Conservation (phyloP, 2,329 filamentous ascomycete genomes). For the Calonectria fujianensis region DNA sequence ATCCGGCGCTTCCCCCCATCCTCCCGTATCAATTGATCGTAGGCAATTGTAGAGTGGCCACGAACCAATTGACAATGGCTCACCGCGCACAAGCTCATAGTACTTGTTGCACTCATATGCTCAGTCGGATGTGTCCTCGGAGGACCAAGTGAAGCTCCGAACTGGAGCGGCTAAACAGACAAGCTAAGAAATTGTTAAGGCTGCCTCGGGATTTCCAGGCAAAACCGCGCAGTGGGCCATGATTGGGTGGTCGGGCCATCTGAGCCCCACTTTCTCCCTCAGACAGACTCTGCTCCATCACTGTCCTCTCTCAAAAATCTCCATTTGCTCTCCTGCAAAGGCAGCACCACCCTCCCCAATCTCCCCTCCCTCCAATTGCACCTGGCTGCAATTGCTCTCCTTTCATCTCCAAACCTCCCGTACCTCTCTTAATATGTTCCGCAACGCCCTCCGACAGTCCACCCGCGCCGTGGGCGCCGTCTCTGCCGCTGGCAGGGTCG, state of each 20-base stretch:
- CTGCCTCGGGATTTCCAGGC: constrained; percentile 63
- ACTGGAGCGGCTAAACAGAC: constrained; percentile 48
- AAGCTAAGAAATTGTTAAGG: constrained; percentile 62
- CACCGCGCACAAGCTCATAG: not conserved
- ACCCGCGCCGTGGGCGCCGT: constrained; percentile 95
- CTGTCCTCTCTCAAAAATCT: constrained; percentile 66
- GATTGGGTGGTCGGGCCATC: constrained; percentile 60
- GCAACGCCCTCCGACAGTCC: constrained; percentile 98
- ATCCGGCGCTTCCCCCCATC: constrained; percentile 32
- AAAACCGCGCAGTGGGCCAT: constrained; percentile 60
- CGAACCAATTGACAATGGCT: constrained; percentile 34
- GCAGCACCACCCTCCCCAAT: constrained; percentile 71
- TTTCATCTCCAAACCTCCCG: constrained; percentile 70
- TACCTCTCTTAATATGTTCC: constrained; percentile 86
- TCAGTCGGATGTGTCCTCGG: constrained; percentile 47
- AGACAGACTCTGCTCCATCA: constrained; percentile 65
- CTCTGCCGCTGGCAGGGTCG: constrained; percentile 93
- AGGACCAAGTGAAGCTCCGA: constrained; percentile 52
- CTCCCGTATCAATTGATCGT: constrained; percentile 46
- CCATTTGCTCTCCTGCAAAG: constrained; percentile 68
- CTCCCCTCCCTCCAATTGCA: constrained; percentile 79
- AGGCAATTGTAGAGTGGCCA: not conserved
- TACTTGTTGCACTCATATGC: not conserved
- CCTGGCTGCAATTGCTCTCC: constrained; percentile 77
- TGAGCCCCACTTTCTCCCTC: constrained; percentile 64